Base-by-base conservation (phyloP, 176 grass and related monocot genomes). In the Phoenix roebelenii region DNA sequence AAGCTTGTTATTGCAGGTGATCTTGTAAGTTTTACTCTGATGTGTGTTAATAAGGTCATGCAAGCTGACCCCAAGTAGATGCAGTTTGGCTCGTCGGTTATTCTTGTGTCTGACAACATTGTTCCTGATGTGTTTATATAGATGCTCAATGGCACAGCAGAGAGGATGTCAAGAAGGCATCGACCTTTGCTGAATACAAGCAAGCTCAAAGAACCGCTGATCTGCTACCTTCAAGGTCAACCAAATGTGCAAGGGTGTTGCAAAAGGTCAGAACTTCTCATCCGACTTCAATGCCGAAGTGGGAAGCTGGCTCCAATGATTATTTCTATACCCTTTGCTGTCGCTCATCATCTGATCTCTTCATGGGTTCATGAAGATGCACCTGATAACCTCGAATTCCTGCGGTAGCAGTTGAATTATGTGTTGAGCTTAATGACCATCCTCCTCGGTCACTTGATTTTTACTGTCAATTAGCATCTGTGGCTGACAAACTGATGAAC, bases 321-420 rank as follows among this genome's bases (percentile, higher is more conserved):
- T 9, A 28, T 97, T 56, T 87, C 92, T 20, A 87, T 83, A 23
- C 92, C 92, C 0, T 91, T 50, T 26, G 87, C 92, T 25, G 88
- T 91, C 9, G 92, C 87, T 16, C 87, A 97, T 16, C 92, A 91
- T 65, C 83, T 97, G 16, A 91, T 91, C 44, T 88, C 92, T 15
- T 71, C 92, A 7, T 91, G 92, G 92, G 83, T 76, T 72, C 82
- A 83, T 0, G 74, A 82, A 19, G 81, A 61, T 22, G 58, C 12
- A 23, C 78, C 77, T 16, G 62, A 7, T 52, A 32, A 15, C 49
- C 49, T 19, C 9, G 49, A 39, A 17, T 23, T 49, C 5, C 23
- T 20, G 57, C 16, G 44, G 6, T 52, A 60, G 56, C 32, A 59
- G 24, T 61, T 72, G 25, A 53, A 52, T 54, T 61, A 57, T 20